A percentile compares a stretch with the other conserved stretches of the same genome.
These are phyloP conservation scores for Pestalotiopsis fici DNA, from an alignment of 2,329 filamentous ascomycete species.

Conservation along the genomic window DNA sequence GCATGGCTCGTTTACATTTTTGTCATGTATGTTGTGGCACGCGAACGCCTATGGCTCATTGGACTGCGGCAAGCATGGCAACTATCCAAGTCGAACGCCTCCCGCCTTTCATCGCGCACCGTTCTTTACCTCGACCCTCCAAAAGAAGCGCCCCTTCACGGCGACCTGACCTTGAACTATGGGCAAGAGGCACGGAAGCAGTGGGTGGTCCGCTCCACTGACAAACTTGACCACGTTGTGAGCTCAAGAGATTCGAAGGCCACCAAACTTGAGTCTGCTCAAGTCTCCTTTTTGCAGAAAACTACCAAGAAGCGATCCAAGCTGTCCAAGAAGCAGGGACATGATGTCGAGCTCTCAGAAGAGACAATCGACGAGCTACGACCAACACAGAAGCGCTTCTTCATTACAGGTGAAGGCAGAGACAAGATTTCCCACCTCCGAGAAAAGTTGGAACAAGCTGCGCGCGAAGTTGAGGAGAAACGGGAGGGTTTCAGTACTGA, in stretches of 20 bases:
- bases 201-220: slow-evolving; percentile 79
- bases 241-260: slow-evolving; percentile 74
- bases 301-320: slow-evolving; percentile 67
- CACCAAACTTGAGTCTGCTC: slow-evolving; percentile 78
- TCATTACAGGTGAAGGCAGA: background rate
- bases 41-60: slow-evolving; percentile 91
- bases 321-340: slow-evolving; percentile 21
- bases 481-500: background rate
- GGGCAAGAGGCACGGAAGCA: slow-evolving; percentile 77
- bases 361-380: slow-evolving; percentile 13
- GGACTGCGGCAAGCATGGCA: slow-evolving; percentile 92
- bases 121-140: slow-evolving; percentile 93
- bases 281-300: slow-evolving; percentile 77
- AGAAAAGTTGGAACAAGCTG: background rate
- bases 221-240: slow-evolving; percentile 75
- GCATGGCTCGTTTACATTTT: slow-evolving; percentile 87
- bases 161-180: slow-evolving; percentile 74
- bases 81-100: slow-evolving; percentile 80
- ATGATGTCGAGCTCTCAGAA: slow-evolving; percentile 19
- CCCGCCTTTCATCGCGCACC: slow-evolving; percentile 84
- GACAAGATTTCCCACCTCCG: slow-evolving; percentile 6
- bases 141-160: slow-evolving; percentile 71
- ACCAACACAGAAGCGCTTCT: background rate
- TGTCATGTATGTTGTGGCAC: slow-evolving; percentile 84
- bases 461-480: slow-evolving; percentile 8